phyloP scores from a whole-genome alignment of 805 yeast genomes.

The Saccharomycopsis sp. region DNA sequence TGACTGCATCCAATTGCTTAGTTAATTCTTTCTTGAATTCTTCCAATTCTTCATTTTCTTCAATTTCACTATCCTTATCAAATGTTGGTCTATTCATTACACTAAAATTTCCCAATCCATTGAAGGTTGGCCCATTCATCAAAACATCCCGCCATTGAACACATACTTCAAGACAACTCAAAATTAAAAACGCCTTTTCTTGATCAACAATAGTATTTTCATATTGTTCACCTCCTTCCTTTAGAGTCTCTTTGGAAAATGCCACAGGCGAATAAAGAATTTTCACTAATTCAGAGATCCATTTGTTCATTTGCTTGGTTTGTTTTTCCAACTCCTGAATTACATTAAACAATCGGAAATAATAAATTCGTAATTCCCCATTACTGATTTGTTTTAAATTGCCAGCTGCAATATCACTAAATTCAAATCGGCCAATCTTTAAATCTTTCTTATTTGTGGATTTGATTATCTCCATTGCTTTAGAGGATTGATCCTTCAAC shows the following conservation, averaged over 20 bases:
- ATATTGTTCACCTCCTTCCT: conserved; percentile 74
- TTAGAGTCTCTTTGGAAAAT: conserved; percentile 20
- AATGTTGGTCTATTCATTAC: conserved; percentile 8
- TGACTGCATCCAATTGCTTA: not conserved
- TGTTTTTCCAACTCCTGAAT: conserved; percentile 42
- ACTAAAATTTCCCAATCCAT: conserved; percentile 9
- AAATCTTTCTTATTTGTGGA: conserved; percentile 25
- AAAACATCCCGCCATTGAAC: conserved; percentile 38
- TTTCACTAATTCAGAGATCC: conserved; percentile 39
- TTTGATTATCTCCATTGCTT: conserved; percentile 26
- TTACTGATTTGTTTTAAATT: conserved; percentile 5
- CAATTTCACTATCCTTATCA: conserved; percentile 26
- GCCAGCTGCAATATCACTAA: conserved; percentile 7
- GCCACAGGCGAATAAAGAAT: conserved; percentile 46
- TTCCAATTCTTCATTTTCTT: conserved; percentile 26
- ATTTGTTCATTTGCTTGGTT: conserved; percentile 41
- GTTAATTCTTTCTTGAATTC: conserved; percentile 10
- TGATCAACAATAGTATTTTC: conserved; percentile 67
- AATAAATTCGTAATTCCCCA: conserved; percentile 20
- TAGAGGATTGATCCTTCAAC: conserved; percentile 36
- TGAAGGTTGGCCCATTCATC: conserved; percentile 25
- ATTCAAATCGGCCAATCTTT: conserved; percentile 18
- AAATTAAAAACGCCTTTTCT: conserved; percentile 54
- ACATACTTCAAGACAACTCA: conserved; percentile 46
- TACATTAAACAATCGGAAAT: conserved; percentile 19